Evolutionary conservation across 2,329 filamentous ascomycete genomes (phyloP), one percentile per base, ranked within the genome.

Genomic region (Paracamarosporium sp.): DNA sequence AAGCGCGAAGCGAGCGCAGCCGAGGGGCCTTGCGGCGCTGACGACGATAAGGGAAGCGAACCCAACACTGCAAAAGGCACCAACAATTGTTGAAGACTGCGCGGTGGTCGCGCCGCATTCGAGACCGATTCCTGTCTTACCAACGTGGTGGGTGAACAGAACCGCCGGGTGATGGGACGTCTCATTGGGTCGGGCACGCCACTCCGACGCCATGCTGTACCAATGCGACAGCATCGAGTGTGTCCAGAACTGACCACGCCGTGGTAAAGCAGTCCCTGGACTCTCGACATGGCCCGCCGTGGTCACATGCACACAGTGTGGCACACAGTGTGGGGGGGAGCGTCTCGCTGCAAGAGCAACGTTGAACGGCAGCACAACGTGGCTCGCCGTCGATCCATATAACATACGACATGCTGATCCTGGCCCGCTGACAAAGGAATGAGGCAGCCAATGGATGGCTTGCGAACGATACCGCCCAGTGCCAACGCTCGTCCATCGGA

Each of bases 21-120:
- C 50, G 50, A 38, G 50, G n/a, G n/a, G 50, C 50, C 28, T 40
- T 53, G 11, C 41, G 13, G 30, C 6, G 17, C n/a, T 41, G 48
- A 63, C 50, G 45, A 53, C 59, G 62, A 69, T 67, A 51, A 51
- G 48, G 30, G 12, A 40, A 41, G 24, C 33, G 33, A 40, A 22
- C 8, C 33, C 15, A 28, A 22, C 33, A 25, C 22, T 15, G 33
- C 35, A 31, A 20, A 38, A 5, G 8, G 47, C 22, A 40, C 47
- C 47, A 50, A 41, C 46, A 35, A 12, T 5, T 17, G 22, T 20
- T 40, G 36, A 40, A 22, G 17, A 40, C 36, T 40, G 36, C 36
- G 22, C 12, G 7, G 12, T 9, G 9, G 36, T 17, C 17, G 36
- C 36, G 36, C 30, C 13, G 9, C 30, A 3, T 40, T 22, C n/a